Base-by-base conservation (phyloP, 352 stramenopile species). In the Peronospora tabacina region DNA sequence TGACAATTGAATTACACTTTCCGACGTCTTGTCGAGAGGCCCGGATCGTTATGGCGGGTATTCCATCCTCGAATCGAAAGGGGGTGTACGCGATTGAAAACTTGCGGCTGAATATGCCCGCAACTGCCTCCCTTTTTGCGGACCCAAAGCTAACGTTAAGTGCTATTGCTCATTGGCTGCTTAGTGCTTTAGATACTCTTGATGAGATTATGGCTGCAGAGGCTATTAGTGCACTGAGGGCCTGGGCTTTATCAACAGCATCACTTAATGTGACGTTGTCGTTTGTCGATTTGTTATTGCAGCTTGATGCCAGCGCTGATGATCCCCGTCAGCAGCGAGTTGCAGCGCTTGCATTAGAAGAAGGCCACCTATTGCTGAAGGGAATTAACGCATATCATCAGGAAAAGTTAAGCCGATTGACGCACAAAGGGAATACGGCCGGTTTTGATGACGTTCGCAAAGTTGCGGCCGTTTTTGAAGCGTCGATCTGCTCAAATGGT, bases 241-340 rank as follows among this genome's bases (percentile, higher is more conserved):
- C 71, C 0, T 94, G 83, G 83, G 76, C 76, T 15, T 51, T 94
- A n/a, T 67, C 83, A 13, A 92, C 83, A 0, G 78, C 77, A 6
- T 89, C 80, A n/a, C 65, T 94, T 22, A 66, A 70, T 33, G 70
- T 73, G 8, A 75, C 81, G 0, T 53, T 92, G 53, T 42, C 75
- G n/a, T 92, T 88, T 58, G 59, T 92, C 13, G 36, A 82, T 34
- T 73, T 92, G 71, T 41, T 91, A 10, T 22, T 87, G 2, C 17
- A 65, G 40, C 51, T 62, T 47, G 17, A 45, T 26, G 10, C 11
- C 28, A 16, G 48, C 7, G 7, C 59, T 45, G 20, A 58, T n/a
- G 26, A 44, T 16, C 17, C 2, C 7, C 13, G 8, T 30, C 39
- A 49, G 10, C 35, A 44, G 17, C 41, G 49, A 6, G 52, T 84